Conservation (phyloP, 1,139 yeast genomes). For the Debaryomycetaceae sp. region DNA sequence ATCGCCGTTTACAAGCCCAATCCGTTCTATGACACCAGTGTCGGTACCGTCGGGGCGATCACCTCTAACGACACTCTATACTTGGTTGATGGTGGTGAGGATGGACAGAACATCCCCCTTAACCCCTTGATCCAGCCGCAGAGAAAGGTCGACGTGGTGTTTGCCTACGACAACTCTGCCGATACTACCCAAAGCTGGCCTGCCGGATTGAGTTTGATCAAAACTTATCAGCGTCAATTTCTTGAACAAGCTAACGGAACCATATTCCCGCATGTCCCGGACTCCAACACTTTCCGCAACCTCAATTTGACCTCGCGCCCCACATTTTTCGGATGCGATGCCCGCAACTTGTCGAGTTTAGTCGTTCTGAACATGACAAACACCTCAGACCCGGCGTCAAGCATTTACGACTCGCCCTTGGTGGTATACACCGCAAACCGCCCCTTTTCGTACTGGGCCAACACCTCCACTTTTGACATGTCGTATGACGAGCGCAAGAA, state of each 20-base stretch:
- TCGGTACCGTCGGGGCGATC: slow-evolving; percentile 8
- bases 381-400: not conserved
- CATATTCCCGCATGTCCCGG: slow-evolving; percentile 30
- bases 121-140: slow-evolving; percentile 17
- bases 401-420: slow-evolving; percentile 22
- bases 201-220: slow-evolving; percentile 21
- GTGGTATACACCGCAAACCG: slow-evolving; percentile 31
- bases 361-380: slow-evolving; percentile 2
- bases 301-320: slow-evolving; percentile 31
- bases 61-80: slow-evolving; percentile 11
- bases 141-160: slow-evolving; percentile 17
- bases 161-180: slow-evolving; percentile 22
- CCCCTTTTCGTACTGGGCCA: slow-evolving; percentile 27
- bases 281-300: slow-evolving; percentile 17
- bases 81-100: slow-evolving; percentile 24
- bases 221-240: slow-evolving; percentile 24
- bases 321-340: slow-evolving; percentile 35
- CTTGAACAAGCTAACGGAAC: slow-evolving; percentile 14
- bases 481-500: slow-evolving; percentile 23
- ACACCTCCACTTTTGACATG: slow-evolving; percentile 26
- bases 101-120: slow-evolving; percentile 19
- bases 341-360: slow-evolving; percentile 25
- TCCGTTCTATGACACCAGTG: slow-evolving; percentile 10
- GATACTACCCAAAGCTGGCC: slow-evolving; percentile 21
- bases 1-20: slow-evolving; percentile 15